Percentiles rank a stretch among this genome's conserved stretches.
These are phyloP conservation scores for Coemansia sp. DNA, from an alignment of 192 early-diverging fungal species.

Conservation along the genomic window DNA sequence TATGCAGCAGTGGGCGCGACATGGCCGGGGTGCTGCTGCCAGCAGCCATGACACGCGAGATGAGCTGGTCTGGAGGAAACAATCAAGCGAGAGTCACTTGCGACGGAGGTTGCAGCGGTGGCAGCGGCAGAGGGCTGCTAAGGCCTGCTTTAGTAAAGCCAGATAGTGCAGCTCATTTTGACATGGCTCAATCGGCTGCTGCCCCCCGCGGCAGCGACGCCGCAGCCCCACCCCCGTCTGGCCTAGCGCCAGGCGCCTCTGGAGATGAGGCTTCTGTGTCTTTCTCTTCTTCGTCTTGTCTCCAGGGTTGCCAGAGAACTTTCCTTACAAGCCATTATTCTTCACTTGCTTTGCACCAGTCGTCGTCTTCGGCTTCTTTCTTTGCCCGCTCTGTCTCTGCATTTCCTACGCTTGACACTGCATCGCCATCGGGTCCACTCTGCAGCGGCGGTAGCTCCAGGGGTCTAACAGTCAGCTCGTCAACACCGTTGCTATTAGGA, in stretches of 20 bases:
- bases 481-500: background rate
- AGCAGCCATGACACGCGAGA: background rate
- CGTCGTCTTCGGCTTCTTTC: background rate
- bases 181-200: background rate
- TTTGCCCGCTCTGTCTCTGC: background rate
- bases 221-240: background rate
- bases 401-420: conserved; percentile 6
- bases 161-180: background rate
- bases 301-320: background rate
- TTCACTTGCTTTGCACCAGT: background rate
- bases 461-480: background rate
- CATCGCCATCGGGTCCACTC: conserved; percentile 3
- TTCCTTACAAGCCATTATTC: background rate
- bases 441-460: background rate
- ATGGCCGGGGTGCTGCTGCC: background rate
- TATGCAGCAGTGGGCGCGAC: background rate
- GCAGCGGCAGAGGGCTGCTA: background rate
- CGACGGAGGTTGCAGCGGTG: background rate
- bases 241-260: background rate
- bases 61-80: conserved; percentile 1
- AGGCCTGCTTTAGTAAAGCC: background rate
- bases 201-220: conserved; percentile 1
- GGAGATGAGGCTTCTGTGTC: background rate
- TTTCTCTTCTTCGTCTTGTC: conserved; percentile 8
- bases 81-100: background rate